These are phyloP conservation scores for Nannochloris sp. DNA, from an alignment of 139 green algal genomes.

Conservation along the genomic window DNA sequence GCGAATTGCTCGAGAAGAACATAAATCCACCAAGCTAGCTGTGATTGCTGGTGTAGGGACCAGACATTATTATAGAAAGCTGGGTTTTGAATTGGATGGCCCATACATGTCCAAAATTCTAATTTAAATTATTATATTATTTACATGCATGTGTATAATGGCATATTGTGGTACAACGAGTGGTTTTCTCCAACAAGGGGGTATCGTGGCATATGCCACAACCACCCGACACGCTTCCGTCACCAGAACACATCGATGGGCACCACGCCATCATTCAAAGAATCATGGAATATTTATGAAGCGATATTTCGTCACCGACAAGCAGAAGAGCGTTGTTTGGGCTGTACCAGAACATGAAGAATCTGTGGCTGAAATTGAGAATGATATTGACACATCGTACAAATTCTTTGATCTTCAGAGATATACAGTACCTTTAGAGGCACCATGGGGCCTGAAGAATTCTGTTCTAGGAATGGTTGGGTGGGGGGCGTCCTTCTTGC, in stretches of 20 bases:
- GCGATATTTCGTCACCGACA: no score
- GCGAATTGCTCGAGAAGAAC: slow-evolving; percentile 78
- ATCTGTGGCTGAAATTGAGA: background rate
- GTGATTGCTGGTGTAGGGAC: slow-evolving; percentile 98
- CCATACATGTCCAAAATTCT: slow-evolving; percentile 71
- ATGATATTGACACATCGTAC: background rate
- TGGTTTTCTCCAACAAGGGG: no score
- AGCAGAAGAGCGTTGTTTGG: background rate
- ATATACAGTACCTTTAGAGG: slow-evolving; percentile 50
- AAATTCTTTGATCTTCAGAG: slow-evolving; percentile 34
- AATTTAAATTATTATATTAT: background rate
- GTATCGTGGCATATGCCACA: no score
- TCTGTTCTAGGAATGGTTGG: slow-evolving; percentile 45
- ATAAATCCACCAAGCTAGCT: slow-evolving; percentile 75
- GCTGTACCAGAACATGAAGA: background rate
- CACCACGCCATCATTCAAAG: no score
- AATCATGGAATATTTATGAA: no score
- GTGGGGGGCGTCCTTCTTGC: slow-evolving; percentile 57
- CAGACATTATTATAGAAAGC: slow-evolving; percentile 89
- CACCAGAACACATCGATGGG: no score
- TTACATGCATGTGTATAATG: background rate
- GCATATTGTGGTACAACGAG: no score
- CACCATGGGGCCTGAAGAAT: slow-evolving; percentile 54
- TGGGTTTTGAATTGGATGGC: slow-evolving; percentile 88
- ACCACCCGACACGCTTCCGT: no score